Base-by-base conservation (phyloP, 2,329 filamentous ascomycete species). In the Penicillium sp. region DNA sequence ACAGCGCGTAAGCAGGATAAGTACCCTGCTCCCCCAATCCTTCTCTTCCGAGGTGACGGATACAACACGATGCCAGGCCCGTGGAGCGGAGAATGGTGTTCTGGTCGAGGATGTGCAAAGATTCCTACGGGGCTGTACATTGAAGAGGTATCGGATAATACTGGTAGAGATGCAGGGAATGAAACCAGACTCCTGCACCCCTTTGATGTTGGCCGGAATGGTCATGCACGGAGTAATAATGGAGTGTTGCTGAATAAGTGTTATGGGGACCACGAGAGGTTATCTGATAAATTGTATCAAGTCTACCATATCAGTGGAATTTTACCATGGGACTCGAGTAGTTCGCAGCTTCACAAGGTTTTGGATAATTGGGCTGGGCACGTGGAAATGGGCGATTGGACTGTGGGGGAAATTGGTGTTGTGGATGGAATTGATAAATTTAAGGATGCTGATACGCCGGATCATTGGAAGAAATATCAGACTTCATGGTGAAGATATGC, bases 371-470 rank as follows among this genome's bases (percentile, higher is more conserved):
- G 67, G 67, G 23, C 41, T 7, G 46, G 56, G 42, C 40, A 68
- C 34, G 48, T 70, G 43, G 61, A 64, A 10, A 9, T 44, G n/a
- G 62, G 61, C 5, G 32, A 63, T 32, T 70, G 66, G 67, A 27
- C 54, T 48, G 60, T 68, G 45, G 61, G 62, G 9, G 10, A 46
- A 23, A 24, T 64, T 0, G 64, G 67, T 17, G 58, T 68, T 24
- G 55, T 67, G 32, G 67, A 63, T 21, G 55, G 21, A n/a, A 66
- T 68, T 59, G 59, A 65, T 7, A 68, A 65, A 36, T 68, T 65
- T 26, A 56, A 52, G 33, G 49, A 69, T 32, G 65, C 67, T 29
- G 61, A 65, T 30, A 15, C 42, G 18, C 4, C n/a, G 12, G 44
- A 53, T 10, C 33, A 30, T 26, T 59, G 54, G 56, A 15, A 26